These are phyloP conservation scores for Candida tibetensis DNA, from an alignment of 805 yeast genomes.

Conservation along the genomic window DNA sequence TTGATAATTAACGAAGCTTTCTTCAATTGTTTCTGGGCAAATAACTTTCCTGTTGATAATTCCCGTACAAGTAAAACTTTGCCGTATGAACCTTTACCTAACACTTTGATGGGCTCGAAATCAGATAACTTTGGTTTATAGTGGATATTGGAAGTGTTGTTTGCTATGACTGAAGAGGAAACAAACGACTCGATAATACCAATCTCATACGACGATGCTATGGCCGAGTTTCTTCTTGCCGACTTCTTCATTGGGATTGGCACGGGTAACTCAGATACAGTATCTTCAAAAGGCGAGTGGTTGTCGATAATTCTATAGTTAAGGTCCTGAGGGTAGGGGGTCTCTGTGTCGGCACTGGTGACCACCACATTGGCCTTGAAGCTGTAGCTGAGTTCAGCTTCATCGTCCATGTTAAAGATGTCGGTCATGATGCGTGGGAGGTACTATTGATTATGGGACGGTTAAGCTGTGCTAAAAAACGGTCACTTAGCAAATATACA, in stretches of 20 bases:
- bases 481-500: no score
- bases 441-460: no score
- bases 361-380: conserved; percentile 1
- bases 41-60: conserved; percentile 34
- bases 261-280: conserved; percentile 17
- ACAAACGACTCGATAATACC: conserved; percentile 31
- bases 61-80: conserved; percentile 42
- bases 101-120: conserved; percentile 41
- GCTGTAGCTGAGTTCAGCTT: conserved; percentile 15
- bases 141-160: conserved; percentile 5
- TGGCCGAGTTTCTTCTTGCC: conserved; percentile 20
- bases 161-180: conserved; percentile 21
- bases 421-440: conserved; percentile 24
- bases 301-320: conserved; percentile 20
- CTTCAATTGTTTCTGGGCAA: conserved; percentile 44
- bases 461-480: no score
- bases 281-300: conserved; percentile 9
- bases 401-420: conserved; percentile 37
- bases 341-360: conserved; percentile 7
- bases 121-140: conserved; percentile 33
- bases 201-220: conserved; percentile 35
- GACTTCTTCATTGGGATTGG: conserved; percentile 16
- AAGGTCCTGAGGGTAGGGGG: conserved; percentile 12
- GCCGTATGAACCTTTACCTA: conserved; percentile 45
- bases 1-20: conserved; percentile 36